A percentile compares a stretch with the other conserved stretches of the same genome.
Evolutionary conservation across 2,329 filamentous ascomycete species (phyloP).

Genomic region (Colletotrichum truncatum): DNA sequence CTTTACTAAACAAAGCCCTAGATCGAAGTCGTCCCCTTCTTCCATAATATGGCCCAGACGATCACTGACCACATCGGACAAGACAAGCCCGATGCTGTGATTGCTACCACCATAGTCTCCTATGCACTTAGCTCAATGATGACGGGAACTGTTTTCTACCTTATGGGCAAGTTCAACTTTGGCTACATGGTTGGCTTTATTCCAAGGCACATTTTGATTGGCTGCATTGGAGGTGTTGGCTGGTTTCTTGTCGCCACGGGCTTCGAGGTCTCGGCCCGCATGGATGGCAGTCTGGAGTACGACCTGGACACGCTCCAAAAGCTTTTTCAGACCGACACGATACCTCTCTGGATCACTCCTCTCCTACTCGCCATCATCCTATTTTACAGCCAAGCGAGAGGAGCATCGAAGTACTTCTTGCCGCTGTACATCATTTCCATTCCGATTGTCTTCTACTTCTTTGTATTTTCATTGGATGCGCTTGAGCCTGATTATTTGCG

Average conservation of each 20-base stretch:
- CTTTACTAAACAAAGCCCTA: slow-evolving; percentile 39
- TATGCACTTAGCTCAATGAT: slow-evolving; percentile 92
- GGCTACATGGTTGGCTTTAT: slow-evolving; percentile 97
- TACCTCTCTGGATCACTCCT: slow-evolving; percentile 86
- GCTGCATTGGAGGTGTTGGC: slow-evolving; percentile 96
- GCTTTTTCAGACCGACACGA: slow-evolving; percentile 76
- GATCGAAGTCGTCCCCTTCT: slow-evolving; percentile 98
- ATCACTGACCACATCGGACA: slow-evolving; percentile 83
- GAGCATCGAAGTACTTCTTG: slow-evolving; percentile 85
- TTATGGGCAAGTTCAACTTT: slow-evolving; percentile 86
- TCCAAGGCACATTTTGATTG: slow-evolving; percentile 93
- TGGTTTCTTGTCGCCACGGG: slow-evolving; percentile 94
- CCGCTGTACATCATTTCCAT: slow-evolving; percentile 87
- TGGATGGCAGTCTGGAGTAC: slow-evolving; percentile 87
- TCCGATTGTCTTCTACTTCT: slow-evolving; percentile 79
- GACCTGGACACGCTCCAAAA: slow-evolving; percentile 79
- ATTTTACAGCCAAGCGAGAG: slow-evolving; percentile 78
- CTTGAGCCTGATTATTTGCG: slow-evolving; percentile 75
- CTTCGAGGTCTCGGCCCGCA: slow-evolving; percentile 89
- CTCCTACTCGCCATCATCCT: slow-evolving; percentile 79
- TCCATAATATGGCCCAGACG: slow-evolving; percentile 96
- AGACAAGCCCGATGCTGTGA: slow-evolving; percentile 83
- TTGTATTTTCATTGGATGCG: slow-evolving; percentile 74
- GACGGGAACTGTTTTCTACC: slow-evolving; percentile 90
- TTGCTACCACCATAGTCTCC: slow-evolving; percentile 92